These are phyloP conservation scores for Candida golubevii DNA, from an alignment of 805 yeast species.

Conservation along the genomic window DNA sequence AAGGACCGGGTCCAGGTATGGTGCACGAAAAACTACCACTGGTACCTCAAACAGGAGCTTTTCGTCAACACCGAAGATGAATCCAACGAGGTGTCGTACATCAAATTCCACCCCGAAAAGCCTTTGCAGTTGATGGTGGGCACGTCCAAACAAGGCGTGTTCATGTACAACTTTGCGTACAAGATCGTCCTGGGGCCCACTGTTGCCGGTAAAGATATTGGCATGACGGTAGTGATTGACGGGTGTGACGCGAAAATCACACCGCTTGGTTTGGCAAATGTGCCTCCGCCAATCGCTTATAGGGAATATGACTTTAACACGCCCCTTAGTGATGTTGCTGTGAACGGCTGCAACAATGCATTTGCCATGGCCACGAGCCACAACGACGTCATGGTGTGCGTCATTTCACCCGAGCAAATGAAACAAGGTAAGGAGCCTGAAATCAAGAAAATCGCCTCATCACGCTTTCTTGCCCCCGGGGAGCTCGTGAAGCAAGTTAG, in stretches of 20 bases:
- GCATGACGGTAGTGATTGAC: slow-evolving; percentile 78
- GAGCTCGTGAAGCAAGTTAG: slow-evolving; percentile 63
- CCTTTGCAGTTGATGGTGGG: slow-evolving; percentile 72
- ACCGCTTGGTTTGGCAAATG: slow-evolving; percentile 78
- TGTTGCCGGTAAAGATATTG: slow-evolving; percentile 62
- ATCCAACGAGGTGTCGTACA: slow-evolving; percentile 33
- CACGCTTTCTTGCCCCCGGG: slow-evolving; percentile 29
- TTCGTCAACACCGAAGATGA: slow-evolving; percentile 23
- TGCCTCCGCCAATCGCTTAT: slow-evolving; percentile 90
- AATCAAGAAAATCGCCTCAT: slow-evolving; percentile 25
- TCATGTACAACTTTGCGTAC: slow-evolving; percentile 64
- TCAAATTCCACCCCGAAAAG: slow-evolving; percentile 87
- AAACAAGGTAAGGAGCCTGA: slow-evolving; percentile 47
- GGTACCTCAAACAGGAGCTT: slow-evolving; percentile 89
- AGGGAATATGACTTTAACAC: slow-evolving; percentile 53
- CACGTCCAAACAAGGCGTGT: slow-evolving; percentile 42
- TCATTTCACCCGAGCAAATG: slow-evolving; percentile 50
- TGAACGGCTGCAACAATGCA: slow-evolving; percentile 52
- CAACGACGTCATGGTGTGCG: slow-evolving; percentile 20
- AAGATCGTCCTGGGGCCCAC: slow-evolving; percentile 67
- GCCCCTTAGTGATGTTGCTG: slow-evolving; percentile 62
- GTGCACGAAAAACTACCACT: slow-evolving; percentile 90
- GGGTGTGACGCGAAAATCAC: slow-evolving; percentile 69
- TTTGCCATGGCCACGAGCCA: slow-evolving; percentile 55
- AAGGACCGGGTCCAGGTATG: slow-evolving; percentile 70